These are phyloP conservation scores for Lactarius hengduanensis DNA, from an alignment of 768 basidiomycete genomes.

Conservation along the genomic window DNA sequence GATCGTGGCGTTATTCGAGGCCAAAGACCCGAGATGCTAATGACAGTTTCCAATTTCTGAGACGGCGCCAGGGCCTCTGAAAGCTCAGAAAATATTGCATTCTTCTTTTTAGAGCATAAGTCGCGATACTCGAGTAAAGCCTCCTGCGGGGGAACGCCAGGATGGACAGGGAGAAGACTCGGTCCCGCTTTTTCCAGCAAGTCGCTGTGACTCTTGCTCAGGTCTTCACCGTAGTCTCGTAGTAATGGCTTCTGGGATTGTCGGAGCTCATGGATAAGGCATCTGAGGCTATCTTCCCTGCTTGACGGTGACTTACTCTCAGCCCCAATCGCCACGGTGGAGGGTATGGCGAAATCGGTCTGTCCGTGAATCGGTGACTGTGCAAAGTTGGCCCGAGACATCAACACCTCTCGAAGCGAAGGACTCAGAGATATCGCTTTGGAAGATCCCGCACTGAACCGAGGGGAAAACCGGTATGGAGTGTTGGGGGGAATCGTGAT, in stretches of 20 bases:
- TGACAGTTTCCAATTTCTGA: neutral
- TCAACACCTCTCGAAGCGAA: neutral
- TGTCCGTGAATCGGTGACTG: neutral
- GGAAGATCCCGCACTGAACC: neutral
- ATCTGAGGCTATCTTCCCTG: neutral
- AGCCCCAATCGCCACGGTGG: neutral
- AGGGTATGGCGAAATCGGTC: too few species aligned
- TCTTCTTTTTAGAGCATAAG: neutral
- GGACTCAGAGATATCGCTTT: neutral
- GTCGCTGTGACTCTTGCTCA: neutral
- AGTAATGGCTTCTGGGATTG: neutral
- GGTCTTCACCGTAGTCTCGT: constrained; percentile 9
- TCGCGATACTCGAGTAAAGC: neutral
- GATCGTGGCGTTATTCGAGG: constrained; percentile 17
- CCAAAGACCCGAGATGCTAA: constrained; percentile 4
- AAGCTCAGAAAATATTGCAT: neutral
- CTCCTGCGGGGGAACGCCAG: neutral
- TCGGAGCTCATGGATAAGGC: constrained; percentile 9
- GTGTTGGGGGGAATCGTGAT: neutral
- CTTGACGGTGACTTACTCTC: neutral
- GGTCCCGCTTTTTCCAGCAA: neutral
- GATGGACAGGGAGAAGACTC: neutral
- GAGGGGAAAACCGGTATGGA: neutral
- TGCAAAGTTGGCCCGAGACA: neutral
- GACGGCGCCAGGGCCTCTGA: neutral